Evolutionary conservation across 148 eudicot genomes (phyloP).

Genomic region (Silene uniflora): DNA sequence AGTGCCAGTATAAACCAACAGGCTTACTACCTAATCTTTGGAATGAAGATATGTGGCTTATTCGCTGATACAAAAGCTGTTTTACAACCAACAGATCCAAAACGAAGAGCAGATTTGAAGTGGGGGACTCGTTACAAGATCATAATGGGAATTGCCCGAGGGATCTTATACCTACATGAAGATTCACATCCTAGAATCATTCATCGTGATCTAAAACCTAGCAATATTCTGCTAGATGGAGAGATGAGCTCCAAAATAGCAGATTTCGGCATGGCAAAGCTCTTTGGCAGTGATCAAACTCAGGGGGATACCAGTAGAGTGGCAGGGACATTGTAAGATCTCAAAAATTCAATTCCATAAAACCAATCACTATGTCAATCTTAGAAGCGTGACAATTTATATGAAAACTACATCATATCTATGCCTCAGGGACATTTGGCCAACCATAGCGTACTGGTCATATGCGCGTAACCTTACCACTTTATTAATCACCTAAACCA

Average conservation of each 20-base stretch:
- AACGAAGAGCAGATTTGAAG: slow-evolving; percentile 13
- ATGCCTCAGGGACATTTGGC: too few species aligned
- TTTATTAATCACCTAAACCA: too few species aligned
- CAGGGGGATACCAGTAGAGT: slow-evolving; percentile 54
- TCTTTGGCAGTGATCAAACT: slow-evolving; percentile 55
- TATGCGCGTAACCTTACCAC: too few species aligned
- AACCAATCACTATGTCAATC: not conserved
- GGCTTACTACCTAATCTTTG: too few species aligned
- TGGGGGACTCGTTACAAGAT: slow-evolving; percentile 32
- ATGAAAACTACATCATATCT: too few species aligned
- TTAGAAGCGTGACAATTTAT: not conserved
- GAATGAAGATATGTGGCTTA: not conserved
- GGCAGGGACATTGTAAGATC: slow-evolving; percentile 26
- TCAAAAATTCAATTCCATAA: not conserved
- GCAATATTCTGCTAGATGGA: slow-evolving; percentile 73
- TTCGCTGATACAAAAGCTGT: not conserved
- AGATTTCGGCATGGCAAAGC: slow-evolving; percentile 75
- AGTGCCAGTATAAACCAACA: not conserved
- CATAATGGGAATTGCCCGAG: slow-evolving; percentile 65
- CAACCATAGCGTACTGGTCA: too few species aligned
- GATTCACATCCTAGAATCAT: slow-evolving; percentile 50
- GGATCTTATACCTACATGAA: slow-evolving; percentile 64
- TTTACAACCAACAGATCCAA: slow-evolving; percentile 14
- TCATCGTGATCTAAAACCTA: slow-evolving; percentile 75
- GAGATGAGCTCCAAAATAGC: slow-evolving; percentile 61